Evolutionary conservation across 345 rosid genomes (phyloP), one percentile per base, ranked within the genome.

Genomic region (Boechera divaricarpa): DNA sequence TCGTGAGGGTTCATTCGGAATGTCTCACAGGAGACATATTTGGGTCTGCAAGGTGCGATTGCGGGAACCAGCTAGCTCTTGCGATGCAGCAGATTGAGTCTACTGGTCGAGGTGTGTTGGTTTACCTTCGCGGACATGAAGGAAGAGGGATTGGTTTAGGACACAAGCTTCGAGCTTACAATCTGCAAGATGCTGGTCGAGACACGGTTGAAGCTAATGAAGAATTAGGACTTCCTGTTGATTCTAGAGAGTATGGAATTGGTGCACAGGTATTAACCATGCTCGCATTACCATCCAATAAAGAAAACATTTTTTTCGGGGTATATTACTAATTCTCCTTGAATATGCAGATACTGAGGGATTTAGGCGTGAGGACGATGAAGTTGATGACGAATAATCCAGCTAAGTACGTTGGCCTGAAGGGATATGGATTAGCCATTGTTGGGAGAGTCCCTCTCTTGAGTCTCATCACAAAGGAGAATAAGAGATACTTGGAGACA

Each of bases 121-220:
- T 93, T 33, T 93, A 93, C 76, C 91, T 88, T 4, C 85, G 93
- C 6, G 98, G 97, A 44, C 98, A 93, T 67, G 91, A 93, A 83
- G 98, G 98, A 72, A 86, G 98, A 68, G 97, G 96, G 48, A 91
- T 93, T 2, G 96, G 98, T 76, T 82, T 91, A 72, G 97, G 98
- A 54, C 98, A 93, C 79, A 89, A 89, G 82, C 94, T 94, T 26
- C 89, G 89, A 49, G 97, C 97, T 59, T 91, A 94, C 80, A 91
- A 90, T 85, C 80, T 91, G 11, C 97, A 94, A 73, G 98, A 91
- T 70, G 88, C 83, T 66, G 96, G 98, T 12, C 90, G 89, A 0
- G 96, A 94, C 69, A 90, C 96, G 0, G 96, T 91, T 32, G 96
- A 91, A 85, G 98, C 98, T 59, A 94, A 94, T 64, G 96, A 82